A percentile compares a stretch with the other conserved stretches of the same genome.
Conservation (phyloP, 2,329 filamentous ascomycete species). For the Blastomyces silverae region DNA sequence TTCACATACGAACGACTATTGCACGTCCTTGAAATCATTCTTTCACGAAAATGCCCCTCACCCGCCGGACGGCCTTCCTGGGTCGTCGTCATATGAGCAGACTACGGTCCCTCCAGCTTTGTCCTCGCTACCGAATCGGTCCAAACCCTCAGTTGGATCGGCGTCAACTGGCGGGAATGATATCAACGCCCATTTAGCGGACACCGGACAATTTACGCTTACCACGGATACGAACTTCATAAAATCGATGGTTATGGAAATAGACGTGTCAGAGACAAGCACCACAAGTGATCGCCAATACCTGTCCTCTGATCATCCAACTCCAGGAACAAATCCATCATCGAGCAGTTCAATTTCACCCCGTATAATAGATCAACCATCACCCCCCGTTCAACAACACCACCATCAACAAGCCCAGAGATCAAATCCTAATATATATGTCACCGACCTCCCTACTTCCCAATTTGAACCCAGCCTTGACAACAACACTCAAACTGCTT, state of each 20-base stretch:
- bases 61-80: neutral
- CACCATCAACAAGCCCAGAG: constrained; percentile 11
- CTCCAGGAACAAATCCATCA: constrained; percentile 34
- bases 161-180: neutral
- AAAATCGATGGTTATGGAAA: constrained; percentile 26
- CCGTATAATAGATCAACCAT: constrained; percentile 27
- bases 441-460: neutral
- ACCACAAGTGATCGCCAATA: constrained; percentile 27
- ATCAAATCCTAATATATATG: neutral
- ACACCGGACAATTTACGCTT: neutral
- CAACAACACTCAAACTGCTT: constrained; percentile 19
- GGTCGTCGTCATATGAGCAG: neutral
- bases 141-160: neutral
- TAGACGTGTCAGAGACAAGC: constrained; percentile 31
- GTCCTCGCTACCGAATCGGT: neutral
- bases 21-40: neutral
- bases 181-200: neutral
- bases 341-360: constrained; percentile 35
- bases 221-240: constrained; percentile 1
- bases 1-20: neutral
- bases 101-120: neutral
- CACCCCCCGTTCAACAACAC: constrained; percentile 25
- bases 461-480: constrained; percentile 18
- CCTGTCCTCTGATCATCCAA: constrained; percentile 33
- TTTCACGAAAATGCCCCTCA: neutral